These are phyloP conservation scores for Kitagawia praeruptora DNA, from an alignment of 129 eudicot genomes.

Conservation along the genomic window DNA sequence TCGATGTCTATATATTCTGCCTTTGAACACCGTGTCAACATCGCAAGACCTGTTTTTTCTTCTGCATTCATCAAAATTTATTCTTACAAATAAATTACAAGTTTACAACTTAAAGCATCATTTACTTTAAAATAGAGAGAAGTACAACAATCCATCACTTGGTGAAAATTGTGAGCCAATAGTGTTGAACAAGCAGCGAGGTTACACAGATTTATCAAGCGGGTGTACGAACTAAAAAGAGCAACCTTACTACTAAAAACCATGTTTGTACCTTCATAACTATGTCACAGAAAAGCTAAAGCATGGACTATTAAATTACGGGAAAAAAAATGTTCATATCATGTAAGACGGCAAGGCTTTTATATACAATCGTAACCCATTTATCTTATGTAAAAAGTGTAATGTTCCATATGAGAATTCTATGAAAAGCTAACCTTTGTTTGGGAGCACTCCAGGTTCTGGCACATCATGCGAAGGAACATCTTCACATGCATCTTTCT, in stretches of 20 bases:
- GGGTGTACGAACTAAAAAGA: not conserved
- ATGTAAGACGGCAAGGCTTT: not conserved
- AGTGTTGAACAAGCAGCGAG: not conserved
- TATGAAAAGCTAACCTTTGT: conserved; percentile 32
- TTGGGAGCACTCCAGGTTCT: conserved; percentile 1
- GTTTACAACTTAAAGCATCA: not conserved
- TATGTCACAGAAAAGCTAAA: not conserved
- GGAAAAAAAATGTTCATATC: too few species aligned
- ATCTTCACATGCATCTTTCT: conserved; percentile 11
- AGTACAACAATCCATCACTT: not conserved
- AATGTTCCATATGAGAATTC: not conserved
- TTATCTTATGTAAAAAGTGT: not conserved
- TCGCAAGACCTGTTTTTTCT: conserved; percentile 24
- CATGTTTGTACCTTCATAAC: not conserved
- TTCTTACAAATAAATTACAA: not conserved
- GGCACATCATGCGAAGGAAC: conserved; percentile 4
- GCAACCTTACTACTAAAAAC: not conserved
- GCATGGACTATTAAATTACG: not conserved
- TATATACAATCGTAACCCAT: not conserved
- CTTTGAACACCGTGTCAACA: conserved; percentile 13
- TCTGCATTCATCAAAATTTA: conserved; percentile 14
- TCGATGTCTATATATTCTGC: conserved; percentile 46
- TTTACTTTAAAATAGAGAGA: not conserved
- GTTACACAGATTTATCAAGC: conserved; percentile 1
- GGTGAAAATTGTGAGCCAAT: not conserved